Evolutionary conservation across 108 stramenopile genomes (phyloP).

Genomic region (Pseudonitzschia delicatissima): DNA sequence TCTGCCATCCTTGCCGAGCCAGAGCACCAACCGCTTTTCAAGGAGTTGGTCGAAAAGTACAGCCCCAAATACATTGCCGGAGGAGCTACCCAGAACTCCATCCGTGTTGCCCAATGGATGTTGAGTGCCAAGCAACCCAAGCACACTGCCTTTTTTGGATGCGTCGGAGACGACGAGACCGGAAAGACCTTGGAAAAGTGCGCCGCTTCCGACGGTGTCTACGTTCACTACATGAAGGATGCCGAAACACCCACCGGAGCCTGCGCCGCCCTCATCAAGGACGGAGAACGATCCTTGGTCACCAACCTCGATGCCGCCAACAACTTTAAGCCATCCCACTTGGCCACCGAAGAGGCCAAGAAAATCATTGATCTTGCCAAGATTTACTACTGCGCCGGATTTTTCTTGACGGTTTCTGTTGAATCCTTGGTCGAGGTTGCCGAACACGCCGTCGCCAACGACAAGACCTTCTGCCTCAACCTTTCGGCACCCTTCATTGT

Average conservation of each 20-base stretch:
- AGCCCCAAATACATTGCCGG: constrained; percentile 96
- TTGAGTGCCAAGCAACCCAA: constrained; percentile 42
- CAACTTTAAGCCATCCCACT: constrained; percentile 93
- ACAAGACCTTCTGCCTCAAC: constrained; percentile 96
- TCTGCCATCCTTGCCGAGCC: constrained; percentile 98
- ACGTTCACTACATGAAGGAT: constrained; percentile 96
- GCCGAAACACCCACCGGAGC: constrained; percentile 93
- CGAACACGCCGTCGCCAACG: constrained; percentile 84
- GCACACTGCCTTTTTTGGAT: constrained; percentile 89
- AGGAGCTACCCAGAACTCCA: constrained; percentile 99
- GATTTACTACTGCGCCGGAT: constrained; percentile 95
- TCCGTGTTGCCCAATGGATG: constrained; percentile 99
- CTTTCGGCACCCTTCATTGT: constrained; percentile 98
- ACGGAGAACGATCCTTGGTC: constrained; percentile 92
- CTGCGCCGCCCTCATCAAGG: constrained; percentile 97
- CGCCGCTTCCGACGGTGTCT: constrained; percentile 92
- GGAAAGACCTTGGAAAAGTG: constrained; percentile 82
- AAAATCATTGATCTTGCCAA: constrained; percentile 84
- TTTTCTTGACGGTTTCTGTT: constrained; percentile 98
- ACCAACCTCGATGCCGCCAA: constrained; percentile 99
- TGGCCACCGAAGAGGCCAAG: constrained; percentile 91
- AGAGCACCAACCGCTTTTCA: constrained; percentile 92
- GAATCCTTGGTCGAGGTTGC: constrained; percentile 88
- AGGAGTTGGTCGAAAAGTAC: constrained; percentile 87
- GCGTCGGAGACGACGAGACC: constrained; percentile 91